phyloP scores from a whole-genome alignment of 2,329 filamentous ascomycete genomes.

The Ophiocordyceps unilateralis region DNA sequence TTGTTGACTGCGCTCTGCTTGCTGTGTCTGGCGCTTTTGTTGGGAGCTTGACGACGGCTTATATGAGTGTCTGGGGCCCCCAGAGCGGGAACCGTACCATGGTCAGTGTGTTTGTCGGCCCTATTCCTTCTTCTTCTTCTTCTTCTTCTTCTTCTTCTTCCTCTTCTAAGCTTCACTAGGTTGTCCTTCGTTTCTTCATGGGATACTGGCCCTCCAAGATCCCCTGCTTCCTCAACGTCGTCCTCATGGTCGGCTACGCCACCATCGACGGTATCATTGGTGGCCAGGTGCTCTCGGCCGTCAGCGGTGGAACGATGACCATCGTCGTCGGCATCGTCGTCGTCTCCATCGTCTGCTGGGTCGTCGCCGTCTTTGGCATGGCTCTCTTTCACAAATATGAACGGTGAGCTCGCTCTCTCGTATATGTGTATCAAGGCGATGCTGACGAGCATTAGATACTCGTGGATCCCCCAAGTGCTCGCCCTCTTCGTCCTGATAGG shows the following conservation, averaged over 20 bases:
- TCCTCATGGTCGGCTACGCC: slow-evolving; percentile 61
- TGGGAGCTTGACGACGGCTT: slow-evolving; percentile 54
- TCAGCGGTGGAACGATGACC: slow-evolving; percentile 47
- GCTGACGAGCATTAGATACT: slow-evolving; percentile 7
- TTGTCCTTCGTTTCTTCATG: slow-evolving; percentile 62
- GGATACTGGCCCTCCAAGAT: slow-evolving; percentile 37
- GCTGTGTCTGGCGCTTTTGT: slow-evolving; percentile 63
- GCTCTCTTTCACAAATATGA: slow-evolving; percentile 54
- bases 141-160: no score
- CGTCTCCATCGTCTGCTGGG: slow-evolving; percentile 56
- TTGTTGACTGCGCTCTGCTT: slow-evolving; percentile 53
- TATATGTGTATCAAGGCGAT: neutral
- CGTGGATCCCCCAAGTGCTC: slow-evolving; percentile 50
- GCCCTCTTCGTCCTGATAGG: slow-evolving; percentile 58
- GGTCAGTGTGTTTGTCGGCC: no score
- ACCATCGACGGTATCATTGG: slow-evolving; percentile 67
- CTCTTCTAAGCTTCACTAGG: slow-evolving; percentile 6
- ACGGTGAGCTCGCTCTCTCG: slow-evolving; percentile 11
- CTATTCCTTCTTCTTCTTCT: no score
- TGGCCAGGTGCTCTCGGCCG: slow-evolving; percentile 57
- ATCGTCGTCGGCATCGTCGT: slow-evolving; percentile 61
- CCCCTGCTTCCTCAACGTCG: slow-evolving; percentile 18
- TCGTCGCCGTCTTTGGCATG: slow-evolving; percentile 45
- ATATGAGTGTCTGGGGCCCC: slow-evolving; percentile 63
- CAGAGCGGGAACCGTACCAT: slow-evolving; percentile 62